phyloP scores from a whole-genome alignment of 768 basidiomycete species.

The Tylopilus balloui region DNA sequence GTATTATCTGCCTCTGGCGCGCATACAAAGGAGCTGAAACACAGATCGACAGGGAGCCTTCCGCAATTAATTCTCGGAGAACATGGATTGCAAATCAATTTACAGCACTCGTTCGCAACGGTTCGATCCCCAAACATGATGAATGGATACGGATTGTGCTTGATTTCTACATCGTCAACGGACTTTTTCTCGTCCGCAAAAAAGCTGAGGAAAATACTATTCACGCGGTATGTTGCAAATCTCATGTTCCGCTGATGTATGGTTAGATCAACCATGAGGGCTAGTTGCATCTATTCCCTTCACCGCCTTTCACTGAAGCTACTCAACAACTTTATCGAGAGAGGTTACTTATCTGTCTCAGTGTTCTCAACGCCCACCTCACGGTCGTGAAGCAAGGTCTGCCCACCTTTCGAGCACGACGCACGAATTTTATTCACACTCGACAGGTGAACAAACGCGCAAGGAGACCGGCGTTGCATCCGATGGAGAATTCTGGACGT shows the following conservation, averaged over 20 bases:
- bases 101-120: constrained; percentile 70
- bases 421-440: constrained; percentile 1
- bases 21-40: constrained; percentile 13
- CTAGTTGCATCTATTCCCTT: constrained; percentile 55
- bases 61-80: constrained; percentile 52
- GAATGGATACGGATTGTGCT: constrained; percentile 70
- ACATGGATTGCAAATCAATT: constrained; percentile 89
- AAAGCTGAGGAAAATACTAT: constrained; percentile 62
- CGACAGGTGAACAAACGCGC: constrained; percentile 41
- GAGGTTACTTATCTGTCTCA: constrained; percentile 68
- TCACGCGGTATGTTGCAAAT: constrained; percentile 47
- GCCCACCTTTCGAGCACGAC: not conserved
- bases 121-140: constrained; percentile 74
- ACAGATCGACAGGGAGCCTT: constrained; percentile 37
- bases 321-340: constrained; percentile 63
- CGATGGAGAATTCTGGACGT: constrained; percentile 78
- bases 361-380: constrained; percentile 63
- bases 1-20: constrained; percentile 1
- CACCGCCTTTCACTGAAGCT: constrained; percentile 68
- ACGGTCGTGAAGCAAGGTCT: constrained; percentile 51
- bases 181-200: constrained; percentile 74
- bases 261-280: constrained; percentile 1
- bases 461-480: constrained; percentile 60
- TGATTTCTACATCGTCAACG: constrained; percentile 79
- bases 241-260: not conserved